A percentile compares a stretch with the other conserved stretches of the same genome.
These are phyloP conservation scores for Mycena crocata DNA, from an alignment of 768 basidiomycete species.

Conservation along the genomic window DNA sequence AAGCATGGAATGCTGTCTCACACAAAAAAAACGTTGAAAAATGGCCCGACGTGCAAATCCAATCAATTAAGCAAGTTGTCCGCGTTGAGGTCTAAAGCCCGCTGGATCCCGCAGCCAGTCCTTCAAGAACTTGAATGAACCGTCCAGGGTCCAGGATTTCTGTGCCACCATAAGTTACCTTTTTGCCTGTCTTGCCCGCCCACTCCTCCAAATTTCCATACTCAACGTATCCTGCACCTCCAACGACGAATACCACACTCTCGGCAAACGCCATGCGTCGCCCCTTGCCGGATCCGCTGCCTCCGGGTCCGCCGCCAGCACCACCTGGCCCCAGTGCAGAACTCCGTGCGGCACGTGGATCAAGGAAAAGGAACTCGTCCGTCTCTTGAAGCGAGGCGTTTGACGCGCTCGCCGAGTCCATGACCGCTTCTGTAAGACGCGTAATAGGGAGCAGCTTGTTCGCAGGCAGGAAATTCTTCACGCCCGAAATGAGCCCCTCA, in stretches of 20 bases:
- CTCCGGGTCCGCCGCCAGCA: constrained; percentile 58
- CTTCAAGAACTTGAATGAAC: constrained; percentile 80
- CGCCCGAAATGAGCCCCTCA: constrained; percentile 96
- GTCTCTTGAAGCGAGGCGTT: constrained; percentile 96
- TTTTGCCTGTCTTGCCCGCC: constrained; percentile 84
- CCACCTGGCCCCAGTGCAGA: constrained; percentile 64
- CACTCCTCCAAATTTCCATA: constrained; percentile 97
- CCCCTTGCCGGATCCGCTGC: constrained; percentile 55
- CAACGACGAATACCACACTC: constrained; percentile 93
- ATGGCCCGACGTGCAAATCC: too few species aligned
- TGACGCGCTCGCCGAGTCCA: constrained; percentile 95
- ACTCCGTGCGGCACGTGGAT: constrained; percentile 84
- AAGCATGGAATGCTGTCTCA: too few species aligned
- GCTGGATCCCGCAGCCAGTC: constrained; percentile 50
- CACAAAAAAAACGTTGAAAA: too few species aligned
- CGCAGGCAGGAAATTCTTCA: constrained; percentile 96
- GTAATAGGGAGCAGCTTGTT: constrained; percentile 95
- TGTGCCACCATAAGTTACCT: constrained; percentile 94
- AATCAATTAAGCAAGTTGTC: constrained; percentile 13
- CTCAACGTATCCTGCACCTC: constrained; percentile 97
- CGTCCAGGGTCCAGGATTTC: constrained; percentile 92
- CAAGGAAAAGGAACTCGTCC: constrained; percentile 94
- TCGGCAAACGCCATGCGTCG: constrained; percentile 85
- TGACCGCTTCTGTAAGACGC: constrained; percentile 92
- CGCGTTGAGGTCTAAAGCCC: constrained; percentile 5